These are phyloP conservation scores for Amoebophrya sp. DNA, from an alignment of 169 alveolate species.

Conservation along the genomic window DNA sequence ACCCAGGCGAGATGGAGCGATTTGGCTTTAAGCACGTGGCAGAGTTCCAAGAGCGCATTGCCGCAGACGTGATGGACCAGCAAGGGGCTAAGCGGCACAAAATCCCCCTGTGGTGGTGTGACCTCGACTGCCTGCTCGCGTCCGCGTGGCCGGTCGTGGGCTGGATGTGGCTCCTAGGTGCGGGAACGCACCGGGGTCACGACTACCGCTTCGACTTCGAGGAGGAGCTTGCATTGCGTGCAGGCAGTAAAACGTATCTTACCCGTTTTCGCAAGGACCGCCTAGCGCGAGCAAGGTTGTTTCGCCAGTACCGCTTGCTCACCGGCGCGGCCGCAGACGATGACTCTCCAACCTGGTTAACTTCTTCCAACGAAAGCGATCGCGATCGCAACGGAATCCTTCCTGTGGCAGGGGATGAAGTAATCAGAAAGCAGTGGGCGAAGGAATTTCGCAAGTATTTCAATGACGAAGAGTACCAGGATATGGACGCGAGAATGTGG, in stretches of 20 bases:
- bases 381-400: no score
- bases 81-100: background rate
- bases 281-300: background rate
- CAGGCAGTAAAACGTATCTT: background rate
- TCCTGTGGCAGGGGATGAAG: no score
- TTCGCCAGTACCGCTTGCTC: no score
- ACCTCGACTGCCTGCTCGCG: constrained; percentile 21
- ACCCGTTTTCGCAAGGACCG: background rate
- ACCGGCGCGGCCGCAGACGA: no score
- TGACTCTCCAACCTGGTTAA: no score
- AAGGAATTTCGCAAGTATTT: background rate
- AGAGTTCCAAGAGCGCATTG: background rate
- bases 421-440: no score
- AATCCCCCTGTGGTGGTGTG: background rate
- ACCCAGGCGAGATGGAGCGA: background rate
- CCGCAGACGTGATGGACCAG: background rate
- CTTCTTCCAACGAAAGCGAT: no score
- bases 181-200: constrained; percentile 9
- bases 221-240: background rate
- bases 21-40: background rate
- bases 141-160: background rate
- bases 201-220: constrained; percentile 25
- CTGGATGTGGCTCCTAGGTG: constrained; percentile 14
- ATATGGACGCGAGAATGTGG: background rate
- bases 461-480: background rate